Percentiles rank a stretch among this genome's conserved stretches.
Evolutionary conservation across 2,329 filamentous ascomycete species (phyloP).

Genomic region (Nannizzia gypsea): DNA sequence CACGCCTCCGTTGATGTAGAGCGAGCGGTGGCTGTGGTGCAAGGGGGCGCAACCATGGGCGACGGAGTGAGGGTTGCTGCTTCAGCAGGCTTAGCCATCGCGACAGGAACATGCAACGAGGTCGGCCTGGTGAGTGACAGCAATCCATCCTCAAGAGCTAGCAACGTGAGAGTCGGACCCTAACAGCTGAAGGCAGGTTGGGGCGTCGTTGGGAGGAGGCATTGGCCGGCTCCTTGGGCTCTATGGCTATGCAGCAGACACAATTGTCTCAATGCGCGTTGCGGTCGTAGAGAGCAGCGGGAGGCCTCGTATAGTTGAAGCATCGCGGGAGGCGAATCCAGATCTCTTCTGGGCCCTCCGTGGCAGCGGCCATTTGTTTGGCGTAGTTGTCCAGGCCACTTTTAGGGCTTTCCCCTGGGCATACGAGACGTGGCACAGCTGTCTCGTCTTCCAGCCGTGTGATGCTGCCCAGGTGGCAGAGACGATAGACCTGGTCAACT

Average conservation of each 20-base stretch:
- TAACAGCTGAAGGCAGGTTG: not conserved
- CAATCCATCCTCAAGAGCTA: not conserved
- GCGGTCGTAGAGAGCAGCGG: not conserved
- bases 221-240: slow-evolving; percentile 1
- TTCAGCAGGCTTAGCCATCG: not conserved
- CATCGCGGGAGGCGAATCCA: slow-evolving; percentile 14
- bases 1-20: not conserved
- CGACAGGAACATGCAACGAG: slow-evolving; percentile 3
- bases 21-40: not conserved
- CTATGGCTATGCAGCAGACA: slow-evolving; percentile 5
- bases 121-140: slow-evolving; percentile 5
- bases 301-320: slow-evolving; percentile 17
- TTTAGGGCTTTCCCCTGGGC: not conserved
- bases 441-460: not conserved
- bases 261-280: not conserved
- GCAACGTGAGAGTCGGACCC: not conserved
- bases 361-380: slow-evolving; percentile 26
- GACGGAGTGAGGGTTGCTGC: slow-evolving; percentile 1
- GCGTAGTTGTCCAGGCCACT: slow-evolving; percentile 17
- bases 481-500: not conserved
- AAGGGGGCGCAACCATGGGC: slow-evolving; percentile 3
- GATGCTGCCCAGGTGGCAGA: not conserved
- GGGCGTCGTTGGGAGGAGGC: slow-evolving; percentile 3
- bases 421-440: slow-evolving; percentile 1
- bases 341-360: slow-evolving; percentile 30